A percentile compares a stretch with the other conserved stretches of the same genome.
Evolutionary conservation across 1,139 yeast species (phyloP).

Genomic region (Taphrina deformans): DNA sequence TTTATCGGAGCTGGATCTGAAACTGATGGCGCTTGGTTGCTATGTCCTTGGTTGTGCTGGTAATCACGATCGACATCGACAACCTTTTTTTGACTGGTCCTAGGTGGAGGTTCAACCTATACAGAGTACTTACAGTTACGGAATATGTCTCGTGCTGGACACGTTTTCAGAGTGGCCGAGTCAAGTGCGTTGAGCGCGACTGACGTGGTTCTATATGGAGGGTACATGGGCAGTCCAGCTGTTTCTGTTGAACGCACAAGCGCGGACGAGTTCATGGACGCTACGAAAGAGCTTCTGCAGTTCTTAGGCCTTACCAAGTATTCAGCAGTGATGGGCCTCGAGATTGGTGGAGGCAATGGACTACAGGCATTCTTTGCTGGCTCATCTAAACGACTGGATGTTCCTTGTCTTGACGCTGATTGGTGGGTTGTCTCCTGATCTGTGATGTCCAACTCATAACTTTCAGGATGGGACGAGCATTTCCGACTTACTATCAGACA

Average conservation of each 20-base stretch:
- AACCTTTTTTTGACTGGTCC: no score
- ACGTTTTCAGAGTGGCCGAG: slow-evolving; percentile 47
- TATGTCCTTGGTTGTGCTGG: slow-evolving; percentile 53
- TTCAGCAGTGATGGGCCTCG: slow-evolving; percentile 48
- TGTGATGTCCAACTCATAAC: not conserved
- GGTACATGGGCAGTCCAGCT: slow-evolving; percentile 53
- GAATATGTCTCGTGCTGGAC: slow-evolving; percentile 47
- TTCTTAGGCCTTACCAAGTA: slow-evolving; percentile 42
- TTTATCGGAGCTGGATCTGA: slow-evolving; percentile 49
- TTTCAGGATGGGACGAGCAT: slow-evolving; percentile 51
- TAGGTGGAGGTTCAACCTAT: slow-evolving; percentile 55
- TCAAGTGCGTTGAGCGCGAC: slow-evolving; percentile 41
- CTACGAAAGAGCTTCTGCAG: slow-evolving; percentile 45
- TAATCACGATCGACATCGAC: not conserved
- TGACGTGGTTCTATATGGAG: slow-evolving; percentile 48
- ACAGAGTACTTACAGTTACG: slow-evolving; percentile 48
- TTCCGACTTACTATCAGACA: slow-evolving; percentile 51
- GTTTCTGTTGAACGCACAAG: slow-evolving; percentile 29
- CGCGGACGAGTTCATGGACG: slow-evolving; percentile 45
- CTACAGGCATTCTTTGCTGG: slow-evolving; percentile 47
- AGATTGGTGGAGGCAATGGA: slow-evolving; percentile 54
- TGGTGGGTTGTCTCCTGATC: slow-evolving; percentile 36
- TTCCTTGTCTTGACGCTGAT: slow-evolving; percentile 50
- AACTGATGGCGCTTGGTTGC: slow-evolving; percentile 50
- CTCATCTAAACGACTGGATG: slow-evolving; percentile 43